Evolutionary conservation across 1,284 basidiomycete genomes (phyloP).

Genomic region (Leccinum fuscescens): DNA sequence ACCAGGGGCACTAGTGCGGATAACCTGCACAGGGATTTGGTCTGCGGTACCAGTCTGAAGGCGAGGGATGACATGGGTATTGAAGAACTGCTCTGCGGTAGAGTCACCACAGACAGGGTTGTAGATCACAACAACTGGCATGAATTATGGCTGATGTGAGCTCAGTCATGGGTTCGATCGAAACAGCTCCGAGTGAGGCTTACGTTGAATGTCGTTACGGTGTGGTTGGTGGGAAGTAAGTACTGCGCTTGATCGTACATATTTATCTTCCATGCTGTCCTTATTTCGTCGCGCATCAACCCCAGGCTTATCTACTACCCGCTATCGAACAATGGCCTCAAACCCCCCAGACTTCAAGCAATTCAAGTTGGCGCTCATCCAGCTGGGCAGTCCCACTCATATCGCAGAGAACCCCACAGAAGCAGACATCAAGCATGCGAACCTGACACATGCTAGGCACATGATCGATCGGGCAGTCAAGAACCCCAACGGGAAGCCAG

Average conservation of each 20-base stretch:
- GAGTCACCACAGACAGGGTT: constrained; percentile 50
- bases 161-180: constrained; percentile 1
- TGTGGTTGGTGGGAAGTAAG: not conserved
- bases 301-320: not conserved
- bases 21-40: constrained; percentile 39
- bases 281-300: constrained; percentile 13
- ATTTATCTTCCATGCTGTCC: constrained; percentile 16
- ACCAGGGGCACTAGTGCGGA: constrained; percentile 50
- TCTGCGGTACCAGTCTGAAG: constrained; percentile 40
- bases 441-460: constrained; percentile 77
- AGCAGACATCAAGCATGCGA: constrained; percentile 54
- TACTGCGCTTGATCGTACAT: not conserved
- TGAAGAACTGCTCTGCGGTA: constrained; percentile 48
- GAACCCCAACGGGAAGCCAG: constrained; percentile 51
- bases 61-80: constrained; percentile 63
- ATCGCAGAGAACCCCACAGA: constrained; percentile 34
- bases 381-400: constrained; percentile 69
- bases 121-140: constrained; percentile 48
- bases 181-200: constrained; percentile 2
- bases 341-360: constrained; percentile 51
- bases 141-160: constrained; percentile 15
- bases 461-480: constrained; percentile 75
- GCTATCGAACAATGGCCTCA: constrained; percentile 28
- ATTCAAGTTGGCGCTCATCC: constrained; percentile 85
- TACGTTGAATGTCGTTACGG: not conserved